phyloP scores from a whole-genome alignment of 345 rosid genomes.

The Citrus mangshanensis region DNA sequence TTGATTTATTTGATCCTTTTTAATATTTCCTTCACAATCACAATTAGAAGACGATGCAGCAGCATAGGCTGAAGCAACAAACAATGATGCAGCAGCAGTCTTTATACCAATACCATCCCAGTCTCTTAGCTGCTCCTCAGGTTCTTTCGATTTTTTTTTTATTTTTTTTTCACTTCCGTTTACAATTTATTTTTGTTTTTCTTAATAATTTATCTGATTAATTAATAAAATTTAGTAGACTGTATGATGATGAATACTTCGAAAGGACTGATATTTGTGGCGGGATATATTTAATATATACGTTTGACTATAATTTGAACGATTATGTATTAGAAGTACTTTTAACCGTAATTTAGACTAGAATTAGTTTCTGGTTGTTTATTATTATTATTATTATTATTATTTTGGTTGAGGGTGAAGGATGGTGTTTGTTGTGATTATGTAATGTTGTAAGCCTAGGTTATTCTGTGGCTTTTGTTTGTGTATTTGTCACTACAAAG shows the following conservation, averaged over 20 bases:
- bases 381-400: too few relatives aligned
- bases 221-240: background rate
- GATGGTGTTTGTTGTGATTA: background rate
- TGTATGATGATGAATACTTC: background rate
- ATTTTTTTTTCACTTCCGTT: background rate
- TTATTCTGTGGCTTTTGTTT: background rate
- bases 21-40: background rate
- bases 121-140: conserved; percentile 56
- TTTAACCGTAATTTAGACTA: background rate
- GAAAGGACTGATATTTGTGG: background rate
- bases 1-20: background rate
- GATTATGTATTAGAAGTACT: background rate
- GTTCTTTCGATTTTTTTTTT: conserved; percentile 18
- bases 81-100: conserved; percentile 61
- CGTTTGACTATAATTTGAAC: background rate
- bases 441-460: background rate
- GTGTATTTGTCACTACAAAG: background rate
- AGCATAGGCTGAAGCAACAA: conserved; percentile 58
- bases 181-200: too few relatives aligned
- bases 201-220: too few relatives aligned
- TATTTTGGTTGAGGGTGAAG: background rate
- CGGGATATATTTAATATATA: background rate
- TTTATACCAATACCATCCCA: conserved; percentile 41
- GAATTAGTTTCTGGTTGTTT: background rate
- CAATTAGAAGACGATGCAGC: conserved; percentile 34